Evolutionary conservation across 176 grass and related monocot species (phyloP), one percentile per base, ranked within the genome.

Genomic region (Zea luxurians): DNA sequence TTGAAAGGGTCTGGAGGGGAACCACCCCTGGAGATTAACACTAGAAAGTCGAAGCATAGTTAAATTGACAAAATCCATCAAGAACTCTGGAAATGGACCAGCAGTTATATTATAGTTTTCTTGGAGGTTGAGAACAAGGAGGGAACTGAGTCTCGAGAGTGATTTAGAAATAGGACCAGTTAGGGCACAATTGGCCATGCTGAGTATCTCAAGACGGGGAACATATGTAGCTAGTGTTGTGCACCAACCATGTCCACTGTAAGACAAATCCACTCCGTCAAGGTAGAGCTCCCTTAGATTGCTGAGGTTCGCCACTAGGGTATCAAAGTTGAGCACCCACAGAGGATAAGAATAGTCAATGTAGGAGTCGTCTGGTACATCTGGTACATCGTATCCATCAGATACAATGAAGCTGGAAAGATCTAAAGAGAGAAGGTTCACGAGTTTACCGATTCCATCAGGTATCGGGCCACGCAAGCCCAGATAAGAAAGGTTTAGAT

Each of bases 1-100:
- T 3, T 54, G 70, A 64, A 88, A 84, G 41, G 66, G 1, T 27
- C 2, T 47, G 3, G 42, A 10, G 1, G 66, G 66, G 20, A 69
- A 69, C n/a, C 38, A 40, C 0, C 38, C 38, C 4, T 40, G 38
- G 43, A 44, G 38, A 18, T n/a, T 44, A 44, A 7, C 44, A 44
- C 10, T 1, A 4, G 64, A 67, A 62, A 88, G 77, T 37, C 46
- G 78, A 69, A 80, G 78, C 40, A 37, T 40, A 8, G 38, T 70
- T 58, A 80, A 17, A 70, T 80, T 60, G 38, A 1, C n/a, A 60
- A 80, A 80, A 80, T 80, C 50, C 1, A 13, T 15, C 0, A 80
- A 80, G 7, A 80, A 70, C 4, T 60, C 64, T n/a, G 78, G 78
- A 80, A 80, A 6, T 35, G 50, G 18, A 69, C 38, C n/a, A 5